These are phyloP conservation scores for Gymnopus androsaceus DNA, from an alignment of 1,284 basidiomycete species.

Conservation along the genomic window DNA sequence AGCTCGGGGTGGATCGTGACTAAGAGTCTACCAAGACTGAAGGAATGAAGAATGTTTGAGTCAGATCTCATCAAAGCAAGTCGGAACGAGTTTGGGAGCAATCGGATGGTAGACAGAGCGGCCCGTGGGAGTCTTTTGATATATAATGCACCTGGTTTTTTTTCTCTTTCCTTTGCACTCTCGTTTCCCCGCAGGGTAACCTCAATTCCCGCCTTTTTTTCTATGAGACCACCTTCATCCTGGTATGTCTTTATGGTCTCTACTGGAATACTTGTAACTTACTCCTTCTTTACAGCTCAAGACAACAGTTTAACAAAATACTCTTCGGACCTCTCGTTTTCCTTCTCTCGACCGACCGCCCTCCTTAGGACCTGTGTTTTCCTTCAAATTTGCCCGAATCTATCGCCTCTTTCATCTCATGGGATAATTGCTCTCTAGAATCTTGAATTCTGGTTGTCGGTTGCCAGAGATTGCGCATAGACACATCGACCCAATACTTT, in stretches of 20 bases:
- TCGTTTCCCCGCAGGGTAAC: constrained; percentile 13
- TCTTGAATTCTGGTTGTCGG: constrained; percentile 39
- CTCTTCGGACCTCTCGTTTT: constrained; percentile 63
- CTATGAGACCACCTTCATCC: constrained; percentile 51
- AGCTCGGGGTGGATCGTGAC: neutral
- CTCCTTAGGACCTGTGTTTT: constrained; percentile 57
- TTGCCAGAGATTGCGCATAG: constrained; percentile 27
- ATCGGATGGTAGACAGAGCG: too few species aligned
- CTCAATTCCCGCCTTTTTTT: constrained; percentile 29
- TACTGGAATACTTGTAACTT: neutral
- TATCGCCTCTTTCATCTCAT: constrained; percentile 42
- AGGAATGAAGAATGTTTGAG: too few species aligned
- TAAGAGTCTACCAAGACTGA: too few species aligned
- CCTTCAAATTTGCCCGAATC: constrained; percentile 22
- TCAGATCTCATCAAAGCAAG: neutral
- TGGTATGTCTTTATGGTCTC: constrained; percentile 28
- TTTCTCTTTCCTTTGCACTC: constrained; percentile 25
- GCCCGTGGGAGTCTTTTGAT: constrained; percentile 1
- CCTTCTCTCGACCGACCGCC: constrained; percentile 68
- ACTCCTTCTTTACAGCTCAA: constrained; percentile 34
- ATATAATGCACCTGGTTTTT: constrained; percentile 19
- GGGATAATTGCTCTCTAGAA: constrained; percentile 58
- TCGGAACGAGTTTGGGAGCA: neutral
- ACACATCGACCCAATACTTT: constrained; percentile 7
- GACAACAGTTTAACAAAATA: constrained; percentile 57